phyloP scores from a whole-genome alignment of 2,329 filamentous ascomycete species.

The Paradendryphiella salina region DNA sequence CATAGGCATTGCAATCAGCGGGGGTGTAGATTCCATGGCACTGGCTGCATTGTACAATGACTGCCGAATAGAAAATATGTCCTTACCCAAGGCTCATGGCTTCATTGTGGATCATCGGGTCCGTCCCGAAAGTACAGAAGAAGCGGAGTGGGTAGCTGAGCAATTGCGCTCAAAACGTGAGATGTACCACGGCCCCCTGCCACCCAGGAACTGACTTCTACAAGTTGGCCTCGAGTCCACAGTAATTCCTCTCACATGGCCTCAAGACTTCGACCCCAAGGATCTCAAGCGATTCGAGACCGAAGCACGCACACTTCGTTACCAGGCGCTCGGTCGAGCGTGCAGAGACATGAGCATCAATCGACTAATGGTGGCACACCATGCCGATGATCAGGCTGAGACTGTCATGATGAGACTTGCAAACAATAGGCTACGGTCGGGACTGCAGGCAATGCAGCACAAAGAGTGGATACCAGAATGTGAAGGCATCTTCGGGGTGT shows the following conservation, averaged over 20 bases:
- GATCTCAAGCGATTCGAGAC: slow-evolving; percentile 72
- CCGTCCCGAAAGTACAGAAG: slow-evolving; percentile 58
- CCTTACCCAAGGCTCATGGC: slow-evolving; percentile 49
- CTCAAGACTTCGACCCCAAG: slow-evolving; percentile 42
- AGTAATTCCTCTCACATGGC: slow-evolving; percentile 47
- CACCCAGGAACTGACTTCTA: slow-evolving; percentile 13
- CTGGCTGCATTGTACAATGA: slow-evolving; percentile 71
- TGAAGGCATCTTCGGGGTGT: slow-evolving; percentile 70
- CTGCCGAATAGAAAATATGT: slow-evolving; percentile 11
- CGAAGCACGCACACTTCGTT: slow-evolving; percentile 72
- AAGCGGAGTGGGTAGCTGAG: slow-evolving; percentile 57
- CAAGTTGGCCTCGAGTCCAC: slow-evolving; percentile 38
- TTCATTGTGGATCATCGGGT: slow-evolving; percentile 66
- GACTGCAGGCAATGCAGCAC: slow-evolving; percentile 69
- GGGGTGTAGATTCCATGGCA: slow-evolving; percentile 98
- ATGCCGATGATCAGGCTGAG: slow-evolving; percentile 88
- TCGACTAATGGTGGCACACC: slow-evolving; percentile 78
- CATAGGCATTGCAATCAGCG: slow-evolving; percentile 76
- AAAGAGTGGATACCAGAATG: slow-evolving; percentile 80
- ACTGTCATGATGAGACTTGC: slow-evolving; percentile 80
- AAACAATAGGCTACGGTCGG: slow-evolving; percentile 67
- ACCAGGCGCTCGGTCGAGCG: slow-evolving; percentile 66
- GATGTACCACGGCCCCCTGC: slow-evolving; percentile 2
- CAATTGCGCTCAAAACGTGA: slow-evolving; percentile 53
- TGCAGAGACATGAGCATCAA: slow-evolving; percentile 59